Evolutionary conservation across 805 yeast genomes (phyloP).

Genomic region (Nakazawaea ambrosiae): DNA sequence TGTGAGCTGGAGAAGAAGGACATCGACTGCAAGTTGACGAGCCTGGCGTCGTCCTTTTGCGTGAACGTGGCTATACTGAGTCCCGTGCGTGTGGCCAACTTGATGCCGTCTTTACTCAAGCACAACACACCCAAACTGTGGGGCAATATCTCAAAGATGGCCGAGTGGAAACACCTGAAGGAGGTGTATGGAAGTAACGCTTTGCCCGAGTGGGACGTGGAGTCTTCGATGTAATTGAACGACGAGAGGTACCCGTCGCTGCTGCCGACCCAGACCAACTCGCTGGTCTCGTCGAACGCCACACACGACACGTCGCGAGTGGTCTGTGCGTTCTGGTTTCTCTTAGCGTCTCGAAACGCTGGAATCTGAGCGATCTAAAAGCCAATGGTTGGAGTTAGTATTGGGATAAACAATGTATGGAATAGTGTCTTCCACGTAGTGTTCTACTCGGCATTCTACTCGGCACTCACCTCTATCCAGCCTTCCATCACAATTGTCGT

Average conservation of each 20-base stretch:
- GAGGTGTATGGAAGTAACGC: slow-evolving; percentile 50
- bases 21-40: slow-evolving; percentile 31
- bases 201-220: slow-evolving; percentile 26
- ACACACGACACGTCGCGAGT: slow-evolving; percentile 25
- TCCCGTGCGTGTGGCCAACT: slow-evolving; percentile 54
- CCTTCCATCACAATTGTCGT: slow-evolving; percentile 39
- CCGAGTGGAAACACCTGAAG: slow-evolving; percentile 41
- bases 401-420: not conserved
- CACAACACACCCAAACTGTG: slow-evolving; percentile 55
- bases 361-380: slow-evolving; percentile 26
- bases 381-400: slow-evolving; percentile 1
- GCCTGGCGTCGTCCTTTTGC: slow-evolving; percentile 16
- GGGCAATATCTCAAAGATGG: slow-evolving; percentile 46
- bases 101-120: slow-evolving; percentile 42
- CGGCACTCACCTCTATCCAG: slow-evolving; percentile 39
- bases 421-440: too few species aligned
- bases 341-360: slow-evolving; percentile 18
- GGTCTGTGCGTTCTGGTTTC: slow-evolving; percentile 20
- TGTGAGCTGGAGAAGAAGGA: slow-evolving; percentile 33
- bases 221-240: slow-evolving; percentile 13
- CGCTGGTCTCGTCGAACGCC: slow-evolving; percentile 64
- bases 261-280: slow-evolving; percentile 84
- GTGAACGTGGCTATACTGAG: slow-evolving; percentile 28
- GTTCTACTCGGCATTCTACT: too few species aligned
- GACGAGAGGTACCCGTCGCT: slow-evolving; percentile 42